Evolutionary conservation across 768 basidiomycete species (phyloP).

Genomic region (Pisolithus albus): DNA sequence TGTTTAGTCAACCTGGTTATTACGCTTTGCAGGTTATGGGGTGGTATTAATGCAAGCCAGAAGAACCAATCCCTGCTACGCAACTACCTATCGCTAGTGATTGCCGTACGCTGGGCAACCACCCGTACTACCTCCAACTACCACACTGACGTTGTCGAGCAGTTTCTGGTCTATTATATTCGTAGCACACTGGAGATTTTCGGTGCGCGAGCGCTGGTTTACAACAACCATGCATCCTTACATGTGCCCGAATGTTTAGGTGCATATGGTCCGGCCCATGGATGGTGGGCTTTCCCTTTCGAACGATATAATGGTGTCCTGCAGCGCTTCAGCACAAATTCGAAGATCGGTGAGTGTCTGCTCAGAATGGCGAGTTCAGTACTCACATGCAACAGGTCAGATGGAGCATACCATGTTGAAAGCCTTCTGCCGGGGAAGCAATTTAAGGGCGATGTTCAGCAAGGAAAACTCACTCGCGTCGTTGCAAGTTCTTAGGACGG

Average conservation of each 20-base stretch:
- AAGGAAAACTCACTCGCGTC: too few relatives aligned
- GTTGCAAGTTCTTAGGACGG: too few relatives aligned
- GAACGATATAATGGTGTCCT: slow-evolving; percentile 28
- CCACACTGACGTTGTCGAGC: not conserved
- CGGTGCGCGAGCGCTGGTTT: not conserved
- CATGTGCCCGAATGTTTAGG: slow-evolving; percentile 29
- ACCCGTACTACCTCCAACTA: not conserved
- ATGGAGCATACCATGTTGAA: too few relatives aligned
- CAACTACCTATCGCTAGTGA: slow-evolving; percentile 1
- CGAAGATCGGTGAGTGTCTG: slow-evolving; percentile 20
- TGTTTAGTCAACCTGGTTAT: slow-evolving; percentile 22
- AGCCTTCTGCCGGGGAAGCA: too few relatives aligned
- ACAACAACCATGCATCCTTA: slow-evolving; percentile 35
- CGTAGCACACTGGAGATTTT: not conserved
- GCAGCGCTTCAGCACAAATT: slow-evolving; percentile 25
- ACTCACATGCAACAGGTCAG: too few relatives aligned
- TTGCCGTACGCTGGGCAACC: not conserved
- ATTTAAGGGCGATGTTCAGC: too few relatives aligned
- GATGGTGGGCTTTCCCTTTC: slow-evolving; percentile 22
- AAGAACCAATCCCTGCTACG: not conserved
- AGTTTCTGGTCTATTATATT: not conserved
- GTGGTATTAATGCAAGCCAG: not conserved
- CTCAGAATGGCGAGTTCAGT: too few relatives aligned
- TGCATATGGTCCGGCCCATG: slow-evolving; percentile 22
- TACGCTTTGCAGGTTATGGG: slow-evolving; percentile 27